Evolutionary conservation across 2,329 filamentous ascomycete species (phyloP), one percentile per base, ranked within the genome.

Genomic region (Byssoonygena ceratinophila): DNA sequence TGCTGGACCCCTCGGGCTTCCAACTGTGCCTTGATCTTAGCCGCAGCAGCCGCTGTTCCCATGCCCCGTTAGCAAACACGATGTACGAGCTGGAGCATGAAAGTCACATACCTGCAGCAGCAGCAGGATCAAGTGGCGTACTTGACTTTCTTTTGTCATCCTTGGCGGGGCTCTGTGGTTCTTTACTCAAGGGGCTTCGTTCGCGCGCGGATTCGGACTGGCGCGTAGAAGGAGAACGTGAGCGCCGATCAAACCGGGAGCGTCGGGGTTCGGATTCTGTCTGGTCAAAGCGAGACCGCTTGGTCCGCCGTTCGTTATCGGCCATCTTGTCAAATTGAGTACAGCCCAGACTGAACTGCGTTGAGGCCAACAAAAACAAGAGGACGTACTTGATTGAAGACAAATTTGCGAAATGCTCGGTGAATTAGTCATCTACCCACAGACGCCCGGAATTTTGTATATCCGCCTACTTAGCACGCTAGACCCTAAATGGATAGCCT

Each of bases 201-300:
- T 87, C 88, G 66, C 91, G 83, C 60, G 77, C 74, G 43, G 79
- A 71, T 57, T 94, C 87, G 23, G 81, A 75, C 60, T 82, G 80
- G 63, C 81, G 78, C 54, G 72, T 70, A 23, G 81, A 78, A 20
- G 89, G 89, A 29, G 89, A 95, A 59, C 88, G 85, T 54, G 92
- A 97, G 62, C 92, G 85, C 62, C 90, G 82, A 71, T 96, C 91
- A 70, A 95, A 96, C 66, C 90, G 81, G 46, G 89, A 94, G 40
- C 78, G 65, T 60, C 82, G 78, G 53, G 85, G 81, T 64, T 92
- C 87, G 4, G 86, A 82, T 66, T 91, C 87, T 44, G 83, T 92
- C 69, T 94, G 87, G 67, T 97, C 91, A 71, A 97, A 96, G 68
- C 91, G 88, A 64, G 89, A 95, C 57, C 89, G 85, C 76, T 94